Conservation (phyloP, 2,329 filamentous ascomycete species). For the Fusarium denticulatum region DNA sequence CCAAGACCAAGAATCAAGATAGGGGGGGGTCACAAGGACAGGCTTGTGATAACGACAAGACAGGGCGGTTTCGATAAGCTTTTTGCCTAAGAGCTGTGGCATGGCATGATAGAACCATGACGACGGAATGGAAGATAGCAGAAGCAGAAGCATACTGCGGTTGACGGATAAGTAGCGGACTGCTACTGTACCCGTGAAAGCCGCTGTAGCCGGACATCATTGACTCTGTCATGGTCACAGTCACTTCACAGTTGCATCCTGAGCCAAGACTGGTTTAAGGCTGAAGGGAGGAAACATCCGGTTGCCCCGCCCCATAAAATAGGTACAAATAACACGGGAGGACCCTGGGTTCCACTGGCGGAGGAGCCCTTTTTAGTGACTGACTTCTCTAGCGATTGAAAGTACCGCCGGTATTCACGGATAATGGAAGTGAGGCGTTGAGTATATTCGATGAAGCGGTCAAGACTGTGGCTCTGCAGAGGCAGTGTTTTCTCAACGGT, state of each 20-base stretch:
- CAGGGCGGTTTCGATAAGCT: slow-evolving; percentile 12
- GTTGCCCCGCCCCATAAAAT: not conserved
- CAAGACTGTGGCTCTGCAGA: not conserved
- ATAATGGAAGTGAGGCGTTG: not conserved
- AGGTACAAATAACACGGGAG: not conserved
- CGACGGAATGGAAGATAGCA: not conserved
- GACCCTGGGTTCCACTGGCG: not conserved
- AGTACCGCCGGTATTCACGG: not conserved
- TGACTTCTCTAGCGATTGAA: not conserved
- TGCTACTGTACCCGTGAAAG: not conserved
- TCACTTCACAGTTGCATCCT: not conserved
- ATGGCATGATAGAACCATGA: slow-evolving; percentile 18
- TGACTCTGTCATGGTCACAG: not conserved
- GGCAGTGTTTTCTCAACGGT: not conserved
- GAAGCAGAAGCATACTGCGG: not conserved
- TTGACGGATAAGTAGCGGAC: not conserved
- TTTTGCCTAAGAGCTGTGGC: slow-evolving; percentile 6
- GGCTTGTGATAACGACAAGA: slow-evolving; percentile 11
- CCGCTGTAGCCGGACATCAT: not conserved
- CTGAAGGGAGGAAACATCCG: not conserved
- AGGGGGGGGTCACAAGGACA: slow-evolving; percentile 8
- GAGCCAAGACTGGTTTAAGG: slow-evolving; percentile 2
- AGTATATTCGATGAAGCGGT: not conserved
- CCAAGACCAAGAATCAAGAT: not conserved
- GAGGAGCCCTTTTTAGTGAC: not conserved